These are phyloP conservation scores for Lachnellula occidentalis DNA, from an alignment of 2,329 filamentous ascomycete species.

Conservation along the genomic window DNA sequence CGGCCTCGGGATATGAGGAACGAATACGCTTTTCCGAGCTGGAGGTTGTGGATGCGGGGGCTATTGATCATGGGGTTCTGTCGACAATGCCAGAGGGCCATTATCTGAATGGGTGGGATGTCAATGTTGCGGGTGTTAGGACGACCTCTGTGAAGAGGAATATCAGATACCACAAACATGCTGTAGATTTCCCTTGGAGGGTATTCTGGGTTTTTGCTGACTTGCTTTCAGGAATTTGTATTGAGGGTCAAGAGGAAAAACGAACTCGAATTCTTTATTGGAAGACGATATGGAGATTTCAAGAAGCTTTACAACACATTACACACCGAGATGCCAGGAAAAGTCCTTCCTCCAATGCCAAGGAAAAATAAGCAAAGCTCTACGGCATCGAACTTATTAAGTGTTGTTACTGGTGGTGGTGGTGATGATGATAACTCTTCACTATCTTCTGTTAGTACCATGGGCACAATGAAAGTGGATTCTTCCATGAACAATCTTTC, in stretches of 20 bases:
- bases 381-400: conserved; percentile 53
- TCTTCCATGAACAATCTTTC: conserved; percentile 33
- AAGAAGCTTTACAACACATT: conserved; percentile 71
- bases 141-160: conserved; percentile 77
- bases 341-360: conserved; percentile 78
- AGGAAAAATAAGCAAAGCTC: conserved; percentile 85
- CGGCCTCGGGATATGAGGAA: conserved; percentile 95
- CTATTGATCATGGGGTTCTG: conserved; percentile 84
- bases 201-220: neutral
- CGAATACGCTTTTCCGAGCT: conserved; percentile 94
- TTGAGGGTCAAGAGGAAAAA: conserved; percentile 77
- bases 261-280: conserved; percentile 72
- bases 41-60: conserved; percentile 89
- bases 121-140: conserved; percentile 88
- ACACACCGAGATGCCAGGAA: conserved; percentile 81
- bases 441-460: conserved; percentile 48
- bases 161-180: conserved; percentile 84
- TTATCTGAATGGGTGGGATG: conserved; percentile 91
- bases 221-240: conserved; percentile 63
- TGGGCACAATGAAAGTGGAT: conserved; percentile 16
- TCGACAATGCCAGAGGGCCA: conserved; percentile 87
- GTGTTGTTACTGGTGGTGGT: conserved; percentile 45
- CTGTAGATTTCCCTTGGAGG: conserved; percentile 48
- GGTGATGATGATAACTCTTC: conserved; percentile 73
- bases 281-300: conserved; percentile 86